These are phyloP conservation scores for Xylaria sp. DNA, from an alignment of 2,329 filamentous ascomycete genomes.

Conservation along the genomic window DNA sequence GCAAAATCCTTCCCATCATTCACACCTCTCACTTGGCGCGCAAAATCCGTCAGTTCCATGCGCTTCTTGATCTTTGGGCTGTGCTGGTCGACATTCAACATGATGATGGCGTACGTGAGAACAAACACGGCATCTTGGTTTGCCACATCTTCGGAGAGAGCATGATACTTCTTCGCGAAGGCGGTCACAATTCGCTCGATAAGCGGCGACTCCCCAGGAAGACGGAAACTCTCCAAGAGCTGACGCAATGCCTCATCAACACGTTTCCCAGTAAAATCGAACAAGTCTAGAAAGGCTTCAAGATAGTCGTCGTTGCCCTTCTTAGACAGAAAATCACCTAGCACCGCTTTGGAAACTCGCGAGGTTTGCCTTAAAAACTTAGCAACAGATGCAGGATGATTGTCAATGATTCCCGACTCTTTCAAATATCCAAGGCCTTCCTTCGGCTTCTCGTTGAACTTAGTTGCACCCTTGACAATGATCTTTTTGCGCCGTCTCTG, in stretches of 20 bases:
- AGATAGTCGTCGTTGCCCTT: constrained; percentile 87
- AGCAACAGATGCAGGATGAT: constrained; percentile 83
- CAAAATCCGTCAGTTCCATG: constrained; percentile 86
- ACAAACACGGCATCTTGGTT: constrained; percentile 91
- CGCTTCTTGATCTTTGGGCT: constrained; percentile 91
- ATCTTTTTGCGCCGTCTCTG: constrained; percentile 84
- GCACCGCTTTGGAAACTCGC: constrained; percentile 85
- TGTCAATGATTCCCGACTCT: constrained; percentile 84
- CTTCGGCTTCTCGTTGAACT: constrained; percentile 96
- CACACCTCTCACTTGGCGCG: constrained; percentile 87
- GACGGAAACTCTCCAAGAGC: constrained; percentile 89
- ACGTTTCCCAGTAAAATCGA: constrained; percentile 86
- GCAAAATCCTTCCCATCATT: constrained; percentile 88
- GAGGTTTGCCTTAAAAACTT: constrained; percentile 87
- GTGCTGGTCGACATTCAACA: constrained; percentile 97
- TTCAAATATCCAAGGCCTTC: constrained; percentile 86
- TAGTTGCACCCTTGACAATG: constrained; percentile 86
- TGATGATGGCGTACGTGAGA: constrained; percentile 94
- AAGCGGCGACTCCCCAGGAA: constrained; percentile 90
- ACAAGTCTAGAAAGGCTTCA: constrained; percentile 83
- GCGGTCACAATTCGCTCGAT: constrained; percentile 92
- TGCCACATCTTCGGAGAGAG: constrained; percentile 76
- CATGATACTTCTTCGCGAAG: constrained; percentile 87
- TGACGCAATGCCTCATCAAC: constrained; percentile 90
- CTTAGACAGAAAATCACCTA: constrained; percentile 95